Evolutionary conservation across 257 asterid species (phyloP), one percentile per base, ranked within the genome.

Genomic region (Cynanchum wilfordii): DNA sequence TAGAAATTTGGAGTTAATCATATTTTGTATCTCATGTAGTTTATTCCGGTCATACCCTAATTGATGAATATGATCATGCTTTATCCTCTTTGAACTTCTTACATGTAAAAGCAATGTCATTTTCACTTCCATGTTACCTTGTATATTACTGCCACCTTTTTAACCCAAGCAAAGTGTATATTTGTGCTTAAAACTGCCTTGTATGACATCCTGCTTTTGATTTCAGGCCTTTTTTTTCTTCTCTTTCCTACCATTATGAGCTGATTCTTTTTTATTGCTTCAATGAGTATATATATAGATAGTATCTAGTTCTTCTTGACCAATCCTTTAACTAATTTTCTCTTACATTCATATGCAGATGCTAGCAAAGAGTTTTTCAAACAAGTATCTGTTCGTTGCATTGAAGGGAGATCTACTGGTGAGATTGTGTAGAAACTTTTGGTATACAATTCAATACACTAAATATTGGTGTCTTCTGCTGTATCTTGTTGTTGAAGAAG

Each of bases 281-380:
- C 63, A n/a, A 2, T n/a, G 11, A 20, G 12, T 27, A 33, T 33
- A 33, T n/a, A 6, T 42, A 8, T 54, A 7, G 2, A 20, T 20
- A 52, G 19, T 56, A 7, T 29, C 15, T 29, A 25, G 4, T 12
- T 67, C n/a, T 27, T 29, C 33, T 19, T 44, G 49, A 27, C 22
- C 40, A 7, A 33, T 17, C 40, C 5, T 59, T 56, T 49, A n/a
- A 16, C n/a, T 66, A 29, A 12, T 22, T 70, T 36, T 57, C 47
- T 75, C 76, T 16, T 3, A n/a, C 62, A 56, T 25, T 38, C 40
- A 54, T 55, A 30, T 74, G 76, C 80, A 83, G 87, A 83, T 70
- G 87, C 87, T 49, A 70, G 85, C 68, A 81, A 76, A 73, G 77
- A 71, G 42, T 83, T 83, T 58, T 83, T 83, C 71, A 75, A 81